Evolutionary conservation across 768 basidiomycete species (phyloP).

Genomic region (Lactifluus volemus): DNA sequence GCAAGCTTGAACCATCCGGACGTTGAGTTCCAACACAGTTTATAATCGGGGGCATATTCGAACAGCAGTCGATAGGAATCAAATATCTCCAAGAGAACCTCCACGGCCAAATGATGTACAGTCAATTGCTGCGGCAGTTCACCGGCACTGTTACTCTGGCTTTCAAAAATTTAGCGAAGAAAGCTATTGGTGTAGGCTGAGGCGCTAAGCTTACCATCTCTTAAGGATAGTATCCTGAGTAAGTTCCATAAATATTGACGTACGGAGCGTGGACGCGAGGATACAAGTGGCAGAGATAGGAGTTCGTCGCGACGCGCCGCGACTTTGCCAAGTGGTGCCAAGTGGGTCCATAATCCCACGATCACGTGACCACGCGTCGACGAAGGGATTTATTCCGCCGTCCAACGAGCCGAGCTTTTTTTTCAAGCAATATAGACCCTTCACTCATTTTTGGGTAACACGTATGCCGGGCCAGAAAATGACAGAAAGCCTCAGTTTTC

Average conservation of each 20-base stretch:
- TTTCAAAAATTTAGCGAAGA: not conserved
- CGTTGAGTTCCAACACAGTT: not conserved
- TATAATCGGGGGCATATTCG: not conserved
- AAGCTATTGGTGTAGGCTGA: no score
- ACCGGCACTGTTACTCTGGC: not conserved
- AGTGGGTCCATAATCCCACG: no score
- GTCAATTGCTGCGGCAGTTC: not conserved
- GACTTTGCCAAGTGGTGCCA: no score
- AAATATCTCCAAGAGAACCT: constrained; percentile 1
- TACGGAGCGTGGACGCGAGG: not conserved
- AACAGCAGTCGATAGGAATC: not conserved
- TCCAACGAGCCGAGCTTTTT: no score
- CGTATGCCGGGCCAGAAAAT: no score
- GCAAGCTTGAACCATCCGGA: not conserved
- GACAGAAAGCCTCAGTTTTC: no score
- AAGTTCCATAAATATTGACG: not conserved
- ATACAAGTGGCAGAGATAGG: no score
- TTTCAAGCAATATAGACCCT: no score
- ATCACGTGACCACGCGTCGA: no score
- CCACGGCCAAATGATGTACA: not conserved
- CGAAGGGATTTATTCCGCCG: no score
- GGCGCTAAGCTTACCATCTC: not conserved
- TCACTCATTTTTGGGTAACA: no score
- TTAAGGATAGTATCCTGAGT: not conserved
- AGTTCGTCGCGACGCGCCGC: no score